Evolutionary conservation across 106 monocot genomes (phyloP), one percentile per base, ranked within the genome.

Genomic region (Acorus gramineus): DNA sequence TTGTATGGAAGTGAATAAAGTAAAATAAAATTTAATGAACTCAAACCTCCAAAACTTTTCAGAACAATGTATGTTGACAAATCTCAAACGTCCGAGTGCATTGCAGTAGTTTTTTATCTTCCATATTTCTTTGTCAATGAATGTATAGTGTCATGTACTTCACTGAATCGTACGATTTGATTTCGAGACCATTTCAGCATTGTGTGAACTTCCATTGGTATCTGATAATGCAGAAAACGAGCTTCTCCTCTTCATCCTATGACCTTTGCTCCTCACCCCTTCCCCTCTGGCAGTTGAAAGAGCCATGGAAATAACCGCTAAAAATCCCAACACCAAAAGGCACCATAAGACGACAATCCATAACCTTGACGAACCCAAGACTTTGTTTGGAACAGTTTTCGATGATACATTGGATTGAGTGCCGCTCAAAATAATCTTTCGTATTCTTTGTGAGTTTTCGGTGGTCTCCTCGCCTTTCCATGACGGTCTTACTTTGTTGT

Each of bases 331-430:
- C 54, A 98, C 83, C n/a, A 73, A 77, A 47, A 92, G 56, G 58
- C 79, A 83, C 98, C 98, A 98, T 1, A 98, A 58, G 14, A 69
- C 81, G 46, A 98, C 63, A 63, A 89, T 75, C 85, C 88, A 80
- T 43, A 82, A 73, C 65, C 77, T 78, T 49, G 62, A 49, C 3
- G 80, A 77, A 3, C 63, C 63, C 12, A 53, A 48, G 3, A 49
- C 69, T 28, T 50, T 42, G 48, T 57, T 73, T 12, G 74, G 59
- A 52, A 43, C 8, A 66, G 14, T 61, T 46, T 55, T 3, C 44
- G 47, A 7, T 6, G 63, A 65, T 50, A 51, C 12, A 60, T 72
- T 68, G 43, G 67, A 64, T n/a, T 57, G 52, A 69, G 66, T 50
- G 3, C 53, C 53, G 2, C 64, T 64, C 11, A 60, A 10, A 6